Evolutionary conservation across 2,329 filamentous ascomycete genomes (phyloP).

Genomic region (Sclerotinia spermophila): DNA sequence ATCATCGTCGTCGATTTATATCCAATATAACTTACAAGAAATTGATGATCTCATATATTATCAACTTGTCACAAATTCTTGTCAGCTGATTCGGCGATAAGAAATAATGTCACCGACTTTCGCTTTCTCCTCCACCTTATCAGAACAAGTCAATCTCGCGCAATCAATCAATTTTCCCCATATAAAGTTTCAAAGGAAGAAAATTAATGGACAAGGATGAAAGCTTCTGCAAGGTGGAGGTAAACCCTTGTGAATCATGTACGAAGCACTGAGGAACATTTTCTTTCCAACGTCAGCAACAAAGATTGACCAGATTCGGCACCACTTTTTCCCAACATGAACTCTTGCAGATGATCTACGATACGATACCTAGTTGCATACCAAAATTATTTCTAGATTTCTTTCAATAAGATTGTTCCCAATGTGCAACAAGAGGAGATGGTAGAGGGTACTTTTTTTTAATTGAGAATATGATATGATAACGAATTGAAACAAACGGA

Average conservation of each 20-base stretch:
- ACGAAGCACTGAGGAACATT: not conserved
- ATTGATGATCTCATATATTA: not conserved
- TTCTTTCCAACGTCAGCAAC: slow-evolving; percentile 4
- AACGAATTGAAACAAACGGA: not conserved
- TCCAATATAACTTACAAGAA: too few species aligned
- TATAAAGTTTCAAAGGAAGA: not conserved
- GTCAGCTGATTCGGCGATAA: not conserved
- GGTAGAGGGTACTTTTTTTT: not conserved
- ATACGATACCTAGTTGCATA: not conserved
- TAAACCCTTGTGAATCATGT: slow-evolving; percentile 9
- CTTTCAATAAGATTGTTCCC: not conserved
- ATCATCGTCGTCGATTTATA: too few species aligned
- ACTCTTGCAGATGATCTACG: slow-evolving; percentile 8
- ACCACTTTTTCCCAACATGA: slow-evolving; percentile 4
- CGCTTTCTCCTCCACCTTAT: slow-evolving; percentile 9
- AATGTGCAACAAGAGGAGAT: not conserved
- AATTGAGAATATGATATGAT: not conserved
- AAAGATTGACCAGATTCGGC: not conserved
- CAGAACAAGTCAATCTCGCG: not conserved
- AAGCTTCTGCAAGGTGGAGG: slow-evolving; percentile 1
- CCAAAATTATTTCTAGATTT: not conserved
- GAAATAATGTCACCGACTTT: not conserved
- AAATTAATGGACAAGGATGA: not conserved
- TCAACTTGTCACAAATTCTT: not conserved
- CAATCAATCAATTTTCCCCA: not conserved